Base-by-base conservation (phyloP, 768 basidiomycete genomes). In the Terana coerulea region DNA sequence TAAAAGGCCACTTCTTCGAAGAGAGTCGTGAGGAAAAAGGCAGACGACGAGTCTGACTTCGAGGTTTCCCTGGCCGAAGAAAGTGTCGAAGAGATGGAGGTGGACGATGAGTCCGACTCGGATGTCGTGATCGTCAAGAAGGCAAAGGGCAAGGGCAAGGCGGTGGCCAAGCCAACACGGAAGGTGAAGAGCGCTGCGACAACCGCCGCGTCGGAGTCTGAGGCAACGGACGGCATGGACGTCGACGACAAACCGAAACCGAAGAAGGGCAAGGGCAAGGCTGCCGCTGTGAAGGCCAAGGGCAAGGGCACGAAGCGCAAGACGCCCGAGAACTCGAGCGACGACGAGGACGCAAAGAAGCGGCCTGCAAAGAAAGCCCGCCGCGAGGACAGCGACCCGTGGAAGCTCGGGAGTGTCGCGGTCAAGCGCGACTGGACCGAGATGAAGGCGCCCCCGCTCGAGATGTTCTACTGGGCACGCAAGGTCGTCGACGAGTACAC, bases 401-500 rank as follows among this genome's bases (percentile, higher is more conserved):
- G 93, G 89, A 84, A 84, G 50, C 79, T 95, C 1, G 75, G 76
- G 30, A 77, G 77, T 1, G 67, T 72, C 22, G 67, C 72, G 0
- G 91, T 91, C 11, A 74, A 77, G 61, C 75, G 73, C 47, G 83
- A 95, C 57, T 95, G 85, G 85, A 84, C 73, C 6, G 70, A 82
- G 60, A 88, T 94, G 83, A 77, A 81, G 46, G 79, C 84, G 1
- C 92, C 94, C 1, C 88, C 92, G 15, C 70, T 97, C 47, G 91
- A 95, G 67, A 86, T 93, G 76, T 97, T 98, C 80, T 81, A 93
- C 62, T 97, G 90, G 65, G 74, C 89, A 3, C 86, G 94, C 5
- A 79, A 88, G 25, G 87, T 98, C 45, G 84, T 95, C 35, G 95
- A 97, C 68, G 94, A 98, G 64, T 98, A 95, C 67, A 95, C 93